Base-by-base conservation (phyloP, 805 yeast genomes). In the Komagataella populi region DNA sequence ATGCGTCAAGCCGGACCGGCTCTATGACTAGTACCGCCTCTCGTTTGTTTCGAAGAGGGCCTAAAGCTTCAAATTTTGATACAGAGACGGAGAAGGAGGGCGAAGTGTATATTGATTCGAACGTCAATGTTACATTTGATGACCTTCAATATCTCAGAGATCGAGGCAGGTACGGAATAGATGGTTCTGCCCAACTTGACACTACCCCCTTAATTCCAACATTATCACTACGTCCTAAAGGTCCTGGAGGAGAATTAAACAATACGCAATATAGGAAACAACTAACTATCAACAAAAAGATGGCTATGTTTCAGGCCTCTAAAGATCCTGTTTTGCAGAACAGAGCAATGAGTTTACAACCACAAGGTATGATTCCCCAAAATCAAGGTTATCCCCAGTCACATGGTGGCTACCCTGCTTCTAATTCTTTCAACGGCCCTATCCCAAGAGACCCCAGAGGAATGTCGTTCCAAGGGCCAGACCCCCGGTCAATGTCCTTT, bases 121-220 rank as follows among this genome's bases (percentile, higher is more conserved):
- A 62, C 17, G 71, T 67, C 23, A 71, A 67, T 8, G 70, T 83
- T 55, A 76, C 87, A 0, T 81, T 83, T 55, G 79, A 77, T 55
- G 90, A 85, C 58, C 68, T 86, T 7, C 68, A 80, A 22, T 82
- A 81, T 49, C 65, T 82, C 1, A 69, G 83, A 49, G 87, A 82
- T 56, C 73, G 84, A 45, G 86, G 86, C 4, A 77, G 87, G 36
- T 83, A 83, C 60, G 83, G 83, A 3, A 68, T 74, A 17, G 68
- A 72, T 49, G 54, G 66, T 46, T 49, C 23, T 6, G 16, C 60
- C 36, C 50, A 63, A 6, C 63, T 70, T 51, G 87, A 83, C 55
- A 74, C 90, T 0, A 74, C 87, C 0, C 90, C 93, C 6, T 79
- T 83, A 55, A 84, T 86, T 45, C 95, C 95, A 6, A 84, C 88